phyloP scores from a whole-genome alignment of 2,329 filamentous ascomycete genomes.

The Exserohilum turcica region DNA sequence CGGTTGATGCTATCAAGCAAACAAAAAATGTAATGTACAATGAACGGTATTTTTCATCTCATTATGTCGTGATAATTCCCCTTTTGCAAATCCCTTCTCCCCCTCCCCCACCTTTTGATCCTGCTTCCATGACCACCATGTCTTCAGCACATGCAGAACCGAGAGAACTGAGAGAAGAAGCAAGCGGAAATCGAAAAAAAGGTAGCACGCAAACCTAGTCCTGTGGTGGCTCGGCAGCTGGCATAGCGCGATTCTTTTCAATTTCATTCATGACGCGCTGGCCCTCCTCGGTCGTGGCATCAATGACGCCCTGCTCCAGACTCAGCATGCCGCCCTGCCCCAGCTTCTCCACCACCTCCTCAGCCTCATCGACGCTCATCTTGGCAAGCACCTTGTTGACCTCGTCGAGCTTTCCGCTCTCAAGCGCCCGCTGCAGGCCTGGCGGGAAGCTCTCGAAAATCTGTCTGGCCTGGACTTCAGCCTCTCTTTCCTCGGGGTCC shows the following conservation, averaged over 20 bases:
- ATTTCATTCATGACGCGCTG: conserved; percentile 77
- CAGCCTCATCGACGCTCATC: conserved; percentile 87
- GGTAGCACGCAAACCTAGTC: background rate
- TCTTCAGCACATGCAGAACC: background rate
- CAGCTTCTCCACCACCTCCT: conserved; percentile 80
- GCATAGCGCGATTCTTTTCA: conserved; percentile 47
- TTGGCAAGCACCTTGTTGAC: conserved; percentile 86
- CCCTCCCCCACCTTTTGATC: background rate
- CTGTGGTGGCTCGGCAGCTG: conserved; percentile 44
- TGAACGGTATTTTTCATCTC: background rate
- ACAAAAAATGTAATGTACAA: conserved; percentile 13
- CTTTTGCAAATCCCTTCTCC: background rate
- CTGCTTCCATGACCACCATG: background rate
- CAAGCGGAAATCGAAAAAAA: background rate
- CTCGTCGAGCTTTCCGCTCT: conserved; percentile 86
- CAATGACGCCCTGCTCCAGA: conserved; percentile 90
- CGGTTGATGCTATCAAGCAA: conserved; percentile 2
- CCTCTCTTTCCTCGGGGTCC: conserved; percentile 62
- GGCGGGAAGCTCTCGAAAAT: conserved; percentile 85
- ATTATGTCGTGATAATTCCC: background rate
- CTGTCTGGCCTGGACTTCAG: conserved; percentile 64
- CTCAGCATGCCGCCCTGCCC: conserved; percentile 87
- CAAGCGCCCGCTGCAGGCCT: conserved; percentile 79
- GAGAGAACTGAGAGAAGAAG: background rate
- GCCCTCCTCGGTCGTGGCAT: conserved; percentile 89